Conservation (phyloP, 208 protist species). For the Trichomonas tenax region DNA sequence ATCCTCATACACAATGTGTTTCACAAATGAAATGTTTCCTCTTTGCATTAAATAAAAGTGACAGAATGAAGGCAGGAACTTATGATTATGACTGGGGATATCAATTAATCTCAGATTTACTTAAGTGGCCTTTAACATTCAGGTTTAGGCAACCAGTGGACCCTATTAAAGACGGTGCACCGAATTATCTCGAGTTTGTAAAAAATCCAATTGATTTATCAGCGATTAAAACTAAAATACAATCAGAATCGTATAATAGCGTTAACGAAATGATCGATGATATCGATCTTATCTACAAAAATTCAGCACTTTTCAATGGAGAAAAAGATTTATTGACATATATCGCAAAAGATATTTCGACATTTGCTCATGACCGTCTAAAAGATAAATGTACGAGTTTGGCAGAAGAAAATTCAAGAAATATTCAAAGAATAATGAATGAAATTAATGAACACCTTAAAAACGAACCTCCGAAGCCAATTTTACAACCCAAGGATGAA, state of each 20-base stretch:
- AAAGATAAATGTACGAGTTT: background rate
- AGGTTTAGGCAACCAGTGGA: background rate
- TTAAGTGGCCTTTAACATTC: background rate
- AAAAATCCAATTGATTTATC: constrained; percentile 4
- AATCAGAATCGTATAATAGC: background rate
- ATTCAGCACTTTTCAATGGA: background rate
- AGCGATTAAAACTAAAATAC: background rate
- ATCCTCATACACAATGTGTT: no score
- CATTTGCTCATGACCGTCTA: background rate
- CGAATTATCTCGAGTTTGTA: background rate
- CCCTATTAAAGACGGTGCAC: background rate
- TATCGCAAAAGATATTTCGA: background rate
- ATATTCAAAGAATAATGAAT: background rate
- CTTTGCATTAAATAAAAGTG: no score
- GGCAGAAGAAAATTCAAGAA: background rate
- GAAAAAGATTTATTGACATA: background rate
- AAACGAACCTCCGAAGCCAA: background rate
- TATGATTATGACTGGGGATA: background rate
- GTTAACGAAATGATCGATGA: background rate
- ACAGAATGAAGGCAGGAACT: background rate
- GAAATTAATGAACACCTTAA: background rate
- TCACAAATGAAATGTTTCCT: no score
- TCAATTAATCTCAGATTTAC: background rate
- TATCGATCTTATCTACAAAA: background rate
- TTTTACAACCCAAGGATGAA: background rate